phyloP scores from a whole-genome alignment of 1,139 yeast genomes.

The Blastobotrys elegans region DNA sequence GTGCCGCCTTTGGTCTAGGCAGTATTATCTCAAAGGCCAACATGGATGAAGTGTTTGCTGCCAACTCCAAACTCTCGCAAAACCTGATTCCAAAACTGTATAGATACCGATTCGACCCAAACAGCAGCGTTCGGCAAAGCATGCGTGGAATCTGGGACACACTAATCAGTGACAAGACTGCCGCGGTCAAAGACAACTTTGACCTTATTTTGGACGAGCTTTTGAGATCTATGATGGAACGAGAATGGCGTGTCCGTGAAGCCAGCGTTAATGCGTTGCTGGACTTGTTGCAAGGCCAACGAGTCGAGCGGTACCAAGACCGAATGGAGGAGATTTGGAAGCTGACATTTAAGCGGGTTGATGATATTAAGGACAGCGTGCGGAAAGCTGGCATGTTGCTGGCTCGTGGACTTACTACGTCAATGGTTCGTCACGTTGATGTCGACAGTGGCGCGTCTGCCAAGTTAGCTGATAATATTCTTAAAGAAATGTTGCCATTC shows the following conservation, averaged over 20 bases:
- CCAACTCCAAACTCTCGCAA: constrained; percentile 50
- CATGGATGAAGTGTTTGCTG: constrained; percentile 55
- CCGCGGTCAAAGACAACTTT: constrained; percentile 51
- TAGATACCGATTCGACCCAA: constrained; percentile 84
- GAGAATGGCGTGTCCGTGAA: constrained; percentile 93
- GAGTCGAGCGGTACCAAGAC: constrained; percentile 49
- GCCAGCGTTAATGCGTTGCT: constrained; percentile 75
- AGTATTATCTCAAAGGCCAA: constrained; percentile 76
- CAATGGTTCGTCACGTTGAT: constrained; percentile 55
- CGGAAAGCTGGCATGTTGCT: constrained; percentile 71
- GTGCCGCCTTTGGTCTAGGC: constrained; percentile 90
- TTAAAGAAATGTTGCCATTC: constrained; percentile 68
- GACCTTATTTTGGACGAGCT: constrained; percentile 60
- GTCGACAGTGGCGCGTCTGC: constrained; percentile 37
- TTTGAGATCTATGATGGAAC: constrained; percentile 64
- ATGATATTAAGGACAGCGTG: constrained; percentile 93
- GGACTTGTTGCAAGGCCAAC: constrained; percentile 61
- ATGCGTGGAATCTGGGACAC: constrained; percentile 90
- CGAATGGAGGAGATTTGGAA: constrained; percentile 71
- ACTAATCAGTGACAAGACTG: constrained; percentile 57
- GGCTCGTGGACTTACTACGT: constrained; percentile 61
- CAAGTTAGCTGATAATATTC: constrained; percentile 46
- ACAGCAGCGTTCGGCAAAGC: constrained; percentile 62
- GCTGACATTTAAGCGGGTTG: constrained; percentile 84
- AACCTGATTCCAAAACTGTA: constrained; percentile 75